Evolutionary conservation across 768 basidiomycete genomes (phyloP).

Genomic region (Mycena epipterygia): DNA sequence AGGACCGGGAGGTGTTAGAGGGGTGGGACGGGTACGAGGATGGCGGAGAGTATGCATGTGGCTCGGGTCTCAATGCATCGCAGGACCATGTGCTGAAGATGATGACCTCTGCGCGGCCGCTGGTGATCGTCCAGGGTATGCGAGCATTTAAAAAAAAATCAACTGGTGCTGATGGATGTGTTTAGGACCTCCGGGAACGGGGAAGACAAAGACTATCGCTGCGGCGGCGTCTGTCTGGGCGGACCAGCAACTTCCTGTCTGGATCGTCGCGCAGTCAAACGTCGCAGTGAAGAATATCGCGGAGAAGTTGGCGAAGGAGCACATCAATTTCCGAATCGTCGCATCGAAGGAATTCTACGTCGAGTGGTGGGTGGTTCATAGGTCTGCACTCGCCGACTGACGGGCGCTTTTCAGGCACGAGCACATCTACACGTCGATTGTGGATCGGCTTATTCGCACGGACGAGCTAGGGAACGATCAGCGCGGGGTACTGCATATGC

Average conservation of each 20-base stretch:
- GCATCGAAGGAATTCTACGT: constrained; percentile 60
- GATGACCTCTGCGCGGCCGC: constrained; percentile 9
- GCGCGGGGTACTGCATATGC: constrained; percentile 23
- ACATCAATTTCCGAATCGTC: constrained; percentile 55
- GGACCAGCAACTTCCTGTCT: constrained; percentile 41
- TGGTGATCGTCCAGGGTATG: constrained; percentile 15
- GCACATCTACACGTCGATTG: constrained; percentile 57
- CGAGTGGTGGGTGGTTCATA: constrained; percentile 50
- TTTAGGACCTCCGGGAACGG: constrained; percentile 57
- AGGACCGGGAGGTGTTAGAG: not conserved
- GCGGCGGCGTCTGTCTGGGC: constrained; percentile 24
- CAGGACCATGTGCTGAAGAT: not conserved
- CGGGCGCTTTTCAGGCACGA: constrained; percentile 73
- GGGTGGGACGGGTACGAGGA: not conserved
- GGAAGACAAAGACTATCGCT: constrained; percentile 60
- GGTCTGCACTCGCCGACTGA: not conserved
- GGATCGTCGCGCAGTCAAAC: constrained; percentile 63
- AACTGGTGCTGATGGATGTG: not conserved
- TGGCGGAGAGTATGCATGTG: not conserved
- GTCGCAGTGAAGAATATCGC: constrained; percentile 66
- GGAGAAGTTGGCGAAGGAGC: constrained; percentile 54
- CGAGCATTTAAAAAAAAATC: not conserved
- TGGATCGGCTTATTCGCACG: constrained; percentile 52
- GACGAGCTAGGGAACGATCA: constrained; percentile 45
- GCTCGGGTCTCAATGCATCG: not conserved